Evolutionary conservation across 371 early-diverging fungal genomes (phyloP).

Genomic region (Capillidium heterosporum): DNA sequence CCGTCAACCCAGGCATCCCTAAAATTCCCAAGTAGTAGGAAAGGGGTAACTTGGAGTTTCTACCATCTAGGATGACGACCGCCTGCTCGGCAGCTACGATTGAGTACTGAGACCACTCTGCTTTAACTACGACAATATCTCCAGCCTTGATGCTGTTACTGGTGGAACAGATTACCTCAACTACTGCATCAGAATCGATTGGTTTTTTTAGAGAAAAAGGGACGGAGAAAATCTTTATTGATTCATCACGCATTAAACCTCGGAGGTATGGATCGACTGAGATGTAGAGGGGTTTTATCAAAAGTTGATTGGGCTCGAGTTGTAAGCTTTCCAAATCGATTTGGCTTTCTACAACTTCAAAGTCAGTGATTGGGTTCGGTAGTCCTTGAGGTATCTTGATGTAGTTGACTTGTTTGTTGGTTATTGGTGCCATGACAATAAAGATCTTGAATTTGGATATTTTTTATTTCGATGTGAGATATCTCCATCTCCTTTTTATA

Average conservation of each 20-base stretch:
- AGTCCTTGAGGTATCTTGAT: slow-evolving; percentile 18
- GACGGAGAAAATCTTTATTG: slow-evolving; percentile 23
- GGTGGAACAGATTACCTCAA: background rate
- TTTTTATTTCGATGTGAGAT: too few species aligned
- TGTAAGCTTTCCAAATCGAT: slow-evolving; percentile 20
- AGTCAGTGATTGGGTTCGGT: slow-evolving; percentile 21
- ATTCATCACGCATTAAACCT: slow-evolving; percentile 30
- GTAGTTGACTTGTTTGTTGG: slow-evolving; percentile 13
- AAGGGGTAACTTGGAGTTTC: slow-evolving; percentile 16
- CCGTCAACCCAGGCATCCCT: slow-evolving; percentile 39
- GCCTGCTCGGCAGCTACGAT: slow-evolving; percentile 17
- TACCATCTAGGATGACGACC: background rate
- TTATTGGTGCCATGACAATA: too few species aligned
- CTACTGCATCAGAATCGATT: slow-evolving; percentile 17
- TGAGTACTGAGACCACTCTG: slow-evolving; percentile 34
- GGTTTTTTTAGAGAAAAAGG: slow-evolving; percentile 34
- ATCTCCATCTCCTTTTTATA: too few species aligned
- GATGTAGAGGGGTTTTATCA: slow-evolving; percentile 30
- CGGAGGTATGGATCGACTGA: slow-evolving; percentile 43
- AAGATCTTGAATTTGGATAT: too few species aligned
- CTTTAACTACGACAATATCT: slow-evolving; percentile 34
- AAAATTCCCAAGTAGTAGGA: slow-evolving; percentile 30
- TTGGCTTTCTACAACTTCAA: slow-evolving; percentile 19
- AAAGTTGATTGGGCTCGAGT: slow-evolving; percentile 27
- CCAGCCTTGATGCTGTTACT: slow-evolving; percentile 26